phyloP scores from a whole-genome alignment of 768 basidiomycete genomes.

The Phylloporus arenicola region DNA sequence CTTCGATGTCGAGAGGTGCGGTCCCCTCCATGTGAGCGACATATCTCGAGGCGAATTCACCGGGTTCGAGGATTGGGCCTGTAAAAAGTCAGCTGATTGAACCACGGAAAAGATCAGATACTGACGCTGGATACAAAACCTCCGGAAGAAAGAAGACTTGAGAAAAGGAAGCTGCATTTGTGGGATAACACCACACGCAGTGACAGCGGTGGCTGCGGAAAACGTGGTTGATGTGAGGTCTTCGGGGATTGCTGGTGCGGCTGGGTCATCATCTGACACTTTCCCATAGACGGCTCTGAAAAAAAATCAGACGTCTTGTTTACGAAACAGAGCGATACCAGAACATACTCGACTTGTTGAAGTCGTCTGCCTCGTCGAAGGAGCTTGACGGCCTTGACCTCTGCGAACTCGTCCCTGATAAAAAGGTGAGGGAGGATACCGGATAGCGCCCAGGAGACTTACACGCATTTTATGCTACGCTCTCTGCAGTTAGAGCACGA shows the following conservation, averaged over 20 bases:
- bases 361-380: slow-evolving; percentile 72
- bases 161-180: slow-evolving; percentile 76
- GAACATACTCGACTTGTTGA: slow-evolving; percentile 77
- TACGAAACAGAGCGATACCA: background rate
- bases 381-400: slow-evolving; percentile 85
- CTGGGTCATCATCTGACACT: slow-evolving; percentile 39
- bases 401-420: slow-evolving; percentile 81
- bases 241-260: slow-evolving; percentile 17
- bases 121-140: slow-evolving; percentile 82
- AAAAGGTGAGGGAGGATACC: slow-evolving; percentile 5
- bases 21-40: slow-evolving; percentile 58
- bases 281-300: slow-evolving; percentile 76
- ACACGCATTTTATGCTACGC: slow-evolving; percentile 91
- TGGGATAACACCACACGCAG: slow-evolving; percentile 50
- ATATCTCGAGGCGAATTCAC: slow-evolving; percentile 74
- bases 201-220: slow-evolving; percentile 1
- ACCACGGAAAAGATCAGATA: slow-evolving; percentile 7
- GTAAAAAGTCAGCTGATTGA: slow-evolving; percentile 9
- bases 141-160: slow-evolving; percentile 75
- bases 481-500: slow-evolving; percentile 88
- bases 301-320: slow-evolving; percentile 2
- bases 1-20: slow-evolving; percentile 62
- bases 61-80: slow-evolving; percentile 85
- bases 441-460: slow-evolving; percentile 32
- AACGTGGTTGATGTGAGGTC: slow-evolving; percentile 13